phyloP scores from a whole-genome alignment of 148 eudicot genomes.

The Arctostaphylos glauca region DNA sequence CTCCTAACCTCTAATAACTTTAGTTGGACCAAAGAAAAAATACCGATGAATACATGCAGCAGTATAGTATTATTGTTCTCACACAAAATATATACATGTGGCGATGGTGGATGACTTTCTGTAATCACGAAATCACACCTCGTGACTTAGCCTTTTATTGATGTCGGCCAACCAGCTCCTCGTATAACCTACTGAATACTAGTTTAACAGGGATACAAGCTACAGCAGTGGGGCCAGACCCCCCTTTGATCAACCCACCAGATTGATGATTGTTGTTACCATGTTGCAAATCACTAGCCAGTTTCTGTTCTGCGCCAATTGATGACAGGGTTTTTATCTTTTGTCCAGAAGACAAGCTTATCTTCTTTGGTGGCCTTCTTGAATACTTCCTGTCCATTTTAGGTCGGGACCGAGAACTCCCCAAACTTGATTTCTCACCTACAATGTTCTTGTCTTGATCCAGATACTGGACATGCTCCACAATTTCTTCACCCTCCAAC shows the following conservation, averaged over 20 bases:
- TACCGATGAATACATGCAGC: constrained; percentile 30
- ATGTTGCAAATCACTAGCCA: constrained; percentile 30
- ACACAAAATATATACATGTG: constrained; percentile 52
- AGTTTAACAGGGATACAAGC: constrained; percentile 92
- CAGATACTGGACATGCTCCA: constrained; percentile 25
- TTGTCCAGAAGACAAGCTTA: constrained; percentile 52
- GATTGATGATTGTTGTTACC: constrained; percentile 26
- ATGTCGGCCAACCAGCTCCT: constrained; percentile 69
- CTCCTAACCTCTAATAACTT: background rate
- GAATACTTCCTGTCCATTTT: constrained; percentile 27
- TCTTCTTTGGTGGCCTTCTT: constrained; percentile 48
- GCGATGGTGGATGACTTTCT: constrained; percentile 33
- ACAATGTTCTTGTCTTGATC: constrained; percentile 38
- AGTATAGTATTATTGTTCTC: constrained; percentile 40
- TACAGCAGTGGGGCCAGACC: constrained; percentile 52
- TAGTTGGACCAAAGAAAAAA: constrained; percentile 22
- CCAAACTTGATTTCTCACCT: constrained; percentile 31
- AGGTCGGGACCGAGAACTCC: constrained; percentile 30
- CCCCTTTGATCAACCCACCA: constrained; percentile 63
- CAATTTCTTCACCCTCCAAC: constrained; percentile 36
- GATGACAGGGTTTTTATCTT: constrained; percentile 71
- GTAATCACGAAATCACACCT: constrained; percentile 35
- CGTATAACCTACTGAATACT: constrained; percentile 86
- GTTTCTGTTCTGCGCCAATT: constrained; percentile 52
- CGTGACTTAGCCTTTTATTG: constrained; percentile 37